A percentile compares a stretch with the other conserved stretches of the same genome.
Conservation (phyloP, 495 filamentous ascomycete species). For the Talaromyces nanjingensis region DNA sequence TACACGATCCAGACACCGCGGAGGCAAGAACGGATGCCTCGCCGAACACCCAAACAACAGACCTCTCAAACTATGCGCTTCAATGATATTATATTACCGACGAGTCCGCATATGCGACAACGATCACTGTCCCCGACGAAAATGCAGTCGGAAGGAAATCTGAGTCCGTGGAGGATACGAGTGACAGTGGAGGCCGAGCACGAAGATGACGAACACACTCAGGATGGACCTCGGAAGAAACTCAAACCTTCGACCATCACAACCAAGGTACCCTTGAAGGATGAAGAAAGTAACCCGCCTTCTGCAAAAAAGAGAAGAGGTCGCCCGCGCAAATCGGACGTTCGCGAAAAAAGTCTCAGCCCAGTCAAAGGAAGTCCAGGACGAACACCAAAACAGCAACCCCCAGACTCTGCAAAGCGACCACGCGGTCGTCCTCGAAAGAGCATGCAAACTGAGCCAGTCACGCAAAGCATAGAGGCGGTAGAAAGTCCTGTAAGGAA, state of each 20-base stretch:
- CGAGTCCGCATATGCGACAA: conserved; percentile 32
- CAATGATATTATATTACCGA: conserved; percentile 39
- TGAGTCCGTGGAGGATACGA: conserved; percentile 52
- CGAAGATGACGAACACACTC: conserved; percentile 31
- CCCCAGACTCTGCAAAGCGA: conserved; percentile 1
- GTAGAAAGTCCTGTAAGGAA: conserved; percentile 16
- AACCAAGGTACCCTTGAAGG: conserved; percentile 51
- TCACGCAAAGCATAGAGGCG: conserved; percentile 7
- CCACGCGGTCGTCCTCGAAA: conserved; percentile 35
- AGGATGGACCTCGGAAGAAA: conserved; percentile 27
- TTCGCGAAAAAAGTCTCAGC: conserved; percentile 21
- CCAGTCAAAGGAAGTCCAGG: conserved; percentile 29
- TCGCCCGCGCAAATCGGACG: conserved; percentile 39
- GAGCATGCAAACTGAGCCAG: conserved; percentile 15
- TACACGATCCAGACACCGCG: conserved; percentile 29
- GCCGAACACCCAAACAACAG: background rate
- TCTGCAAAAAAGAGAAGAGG: conserved; percentile 33
- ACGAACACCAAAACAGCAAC: conserved; percentile 21
- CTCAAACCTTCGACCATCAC: conserved; percentile 30
- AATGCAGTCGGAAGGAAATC: conserved; percentile 26
- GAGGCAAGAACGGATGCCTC: conserved; percentile 25
- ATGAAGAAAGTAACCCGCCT: conserved; percentile 22
- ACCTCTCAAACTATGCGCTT: conserved; percentile 36
- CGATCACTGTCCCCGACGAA: conserved; percentile 33
- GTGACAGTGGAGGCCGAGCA: conserved; percentile 53